Evolutionary conservation across 306 rosid species (phyloP).

Genomic region (Elaeagnus macrophylla): DNA sequence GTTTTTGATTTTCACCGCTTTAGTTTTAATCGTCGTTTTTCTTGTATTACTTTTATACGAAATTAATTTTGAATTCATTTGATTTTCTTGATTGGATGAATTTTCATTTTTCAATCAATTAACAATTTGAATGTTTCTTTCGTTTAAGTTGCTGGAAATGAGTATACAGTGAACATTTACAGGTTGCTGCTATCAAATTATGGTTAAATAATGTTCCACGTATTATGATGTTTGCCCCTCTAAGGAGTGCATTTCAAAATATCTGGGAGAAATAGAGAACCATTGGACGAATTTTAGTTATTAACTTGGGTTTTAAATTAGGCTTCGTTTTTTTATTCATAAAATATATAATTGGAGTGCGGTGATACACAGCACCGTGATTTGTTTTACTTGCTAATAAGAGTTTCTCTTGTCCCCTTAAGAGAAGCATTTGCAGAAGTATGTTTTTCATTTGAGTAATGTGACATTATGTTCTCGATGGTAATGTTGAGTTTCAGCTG

Average conservation of each 20-base stretch:
- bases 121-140: background rate
- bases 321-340: background rate
- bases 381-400: background rate
- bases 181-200: background rate
- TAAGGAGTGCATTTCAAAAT: background rate
- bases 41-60: background rate
- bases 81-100: background rate
- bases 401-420: no score
- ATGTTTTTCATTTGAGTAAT: no score
- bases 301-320: background rate
- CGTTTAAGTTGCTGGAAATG: background rate
- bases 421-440: no score
- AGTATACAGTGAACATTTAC: background rate
- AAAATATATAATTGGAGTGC: no score
- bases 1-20: background rate
- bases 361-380: background rate
- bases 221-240: background rate
- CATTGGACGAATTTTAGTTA: background rate
- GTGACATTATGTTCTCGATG: no score
- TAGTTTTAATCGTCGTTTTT: background rate
- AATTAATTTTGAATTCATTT: background rate
- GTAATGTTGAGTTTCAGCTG: no score
- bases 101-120: background rate
- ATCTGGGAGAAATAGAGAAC: background rate
- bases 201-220: background rate